Base-by-base conservation (phyloP, 805 yeast species). In the Candida nitratophila region DNA sequence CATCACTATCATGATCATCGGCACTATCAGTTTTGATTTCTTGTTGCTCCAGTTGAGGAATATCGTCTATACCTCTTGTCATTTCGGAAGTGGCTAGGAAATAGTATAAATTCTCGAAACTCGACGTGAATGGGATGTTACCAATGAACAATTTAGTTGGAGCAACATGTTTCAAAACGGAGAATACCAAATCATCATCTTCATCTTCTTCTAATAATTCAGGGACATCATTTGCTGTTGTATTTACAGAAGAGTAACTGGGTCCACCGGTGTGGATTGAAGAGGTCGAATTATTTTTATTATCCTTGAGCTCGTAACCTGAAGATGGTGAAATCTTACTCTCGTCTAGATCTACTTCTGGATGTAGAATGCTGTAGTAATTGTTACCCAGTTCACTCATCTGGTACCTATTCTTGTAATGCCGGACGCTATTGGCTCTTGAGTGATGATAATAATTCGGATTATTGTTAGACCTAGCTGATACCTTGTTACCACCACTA, bases 91-190 rank as follows among this genome's bases (percentile, higher is more conserved):
- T 30, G 3, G 30, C 26, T 16, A 29, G 17, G 51, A 64, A 66
- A 12, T 53, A 52, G 44, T 59, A 60, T 33, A 70, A 54, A 5
- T 60, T 52, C 1, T 63, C 48, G 68, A 71, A 64, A 14, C 65
- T 64, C 31, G 76, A 58, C 1, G 64, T 41, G 50, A 70, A 78
- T 2, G 83, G 82, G 22, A 78, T 68, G 53, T 78, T 78, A 0
- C 84, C 84, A 22, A 78, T 59, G 51, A 77, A 78, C 16, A 78
- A 50, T 19, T 80, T 53, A 17, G 65, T 61, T 3, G 68, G 67
- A 49, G 73, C 69, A 9, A 71, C 71, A 45, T 66, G 62, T 40
- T 64, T 58, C 10, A 55, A 40, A 12, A 50, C 48, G 11, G 50
- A 47, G 45, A 57, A 61, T n/a, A 46, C 42, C 15, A 50, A 51